Base-by-base conservation (phyloP, 2,329 filamentous ascomycete species). In the Byssothecium circinans region DNA sequence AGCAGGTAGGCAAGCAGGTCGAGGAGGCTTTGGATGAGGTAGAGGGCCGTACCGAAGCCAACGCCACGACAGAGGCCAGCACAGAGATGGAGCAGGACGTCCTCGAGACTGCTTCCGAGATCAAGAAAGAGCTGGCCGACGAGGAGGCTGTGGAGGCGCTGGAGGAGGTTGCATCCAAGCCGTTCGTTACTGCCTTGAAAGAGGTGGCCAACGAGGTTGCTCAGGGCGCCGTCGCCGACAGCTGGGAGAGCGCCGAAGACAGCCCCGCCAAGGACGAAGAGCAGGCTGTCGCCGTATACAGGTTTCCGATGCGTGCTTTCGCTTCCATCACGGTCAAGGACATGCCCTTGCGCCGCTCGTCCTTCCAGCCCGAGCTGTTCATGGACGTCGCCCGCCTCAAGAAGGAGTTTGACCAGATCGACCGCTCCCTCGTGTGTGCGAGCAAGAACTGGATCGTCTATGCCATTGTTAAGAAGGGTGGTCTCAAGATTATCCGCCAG, bases 341-440 rank as follows among this genome's bases (percentile, higher is more conserved):
- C 33, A 72, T 73, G 78, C 83, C 67, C 75, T 81, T 55, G 72
- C 78, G 51, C 73, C 79, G 50, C 72, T 79, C 86, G 3, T 74
- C 79, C 41, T 86, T 97, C 69, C 85, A 87, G 30, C 84, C 89
- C 47, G 87, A 92, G 57, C 82, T 86, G 35, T 85, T 96, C 61
- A 88, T 96, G 78, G 90, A 96, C 60, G 94, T 99, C 66, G 92
- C 94, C 42, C 84, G 91, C 48, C 80, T 97, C 55, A 96, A 96
- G 80, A 97, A 97, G 75, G 91, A 96, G 4, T 97, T 97, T 62
- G 94, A 99, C 65, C 94, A 97, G 74, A 86, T 96, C 53, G 94
- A 99, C 67, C 88, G 95, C 56, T 95, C 91, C 54, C 81, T 99
- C 25, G 92, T 92, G 41, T 88, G 91, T 4, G 91, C 92, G 15